phyloP scores from a whole-genome alignment of 2,329 filamentous ascomycete species.

The Neophaeococcomyces aloes region DNA sequence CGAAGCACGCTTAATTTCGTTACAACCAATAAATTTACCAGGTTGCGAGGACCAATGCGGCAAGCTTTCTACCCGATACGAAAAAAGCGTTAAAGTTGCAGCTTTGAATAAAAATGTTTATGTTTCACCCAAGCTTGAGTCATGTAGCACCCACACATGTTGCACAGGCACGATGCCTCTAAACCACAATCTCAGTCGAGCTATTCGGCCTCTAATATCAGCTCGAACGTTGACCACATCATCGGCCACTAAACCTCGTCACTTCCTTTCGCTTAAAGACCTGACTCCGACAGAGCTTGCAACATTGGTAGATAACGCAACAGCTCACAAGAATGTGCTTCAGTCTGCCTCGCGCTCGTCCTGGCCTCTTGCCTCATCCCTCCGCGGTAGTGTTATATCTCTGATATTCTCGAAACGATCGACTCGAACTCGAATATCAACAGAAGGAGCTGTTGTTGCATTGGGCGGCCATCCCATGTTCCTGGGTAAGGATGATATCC shows the following conservation, averaged over 20 bases:
- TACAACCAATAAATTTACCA: too few relatives aligned
- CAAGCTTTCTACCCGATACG: too few relatives aligned
- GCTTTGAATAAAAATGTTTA: neutral
- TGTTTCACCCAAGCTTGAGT: neutral
- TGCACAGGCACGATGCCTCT: slow-evolving; percentile 1
- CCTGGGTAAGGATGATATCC: slow-evolving; percentile 87
- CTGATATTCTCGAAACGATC: slow-evolving; percentile 97
- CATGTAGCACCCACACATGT: neutral
- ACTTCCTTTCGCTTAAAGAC: slow-evolving; percentile 86
- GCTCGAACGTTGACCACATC: neutral
- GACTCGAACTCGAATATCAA: slow-evolving; percentile 86
- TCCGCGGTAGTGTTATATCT: slow-evolving; percentile 72
- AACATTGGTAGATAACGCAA: slow-evolving; percentile 72
- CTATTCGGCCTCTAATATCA: neutral
- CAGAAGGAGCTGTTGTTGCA: slow-evolving; percentile 77
- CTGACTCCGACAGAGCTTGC: slow-evolving; percentile 69
- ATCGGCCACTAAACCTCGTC: slow-evolving; percentile 46
- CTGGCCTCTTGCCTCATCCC: slow-evolving; percentile 43
- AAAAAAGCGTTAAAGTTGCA: too few relatives aligned
- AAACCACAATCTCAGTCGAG: neutral
- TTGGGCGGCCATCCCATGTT: slow-evolving; percentile 96
- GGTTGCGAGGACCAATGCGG: too few relatives aligned
- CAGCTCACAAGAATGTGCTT: slow-evolving; percentile 50
- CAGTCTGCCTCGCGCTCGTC: slow-evolving; percentile 56
- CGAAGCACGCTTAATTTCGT: too few relatives aligned